phyloP scores from a whole-genome alignment of 441 rosid species.

The Brassica hybrid region DNA sequence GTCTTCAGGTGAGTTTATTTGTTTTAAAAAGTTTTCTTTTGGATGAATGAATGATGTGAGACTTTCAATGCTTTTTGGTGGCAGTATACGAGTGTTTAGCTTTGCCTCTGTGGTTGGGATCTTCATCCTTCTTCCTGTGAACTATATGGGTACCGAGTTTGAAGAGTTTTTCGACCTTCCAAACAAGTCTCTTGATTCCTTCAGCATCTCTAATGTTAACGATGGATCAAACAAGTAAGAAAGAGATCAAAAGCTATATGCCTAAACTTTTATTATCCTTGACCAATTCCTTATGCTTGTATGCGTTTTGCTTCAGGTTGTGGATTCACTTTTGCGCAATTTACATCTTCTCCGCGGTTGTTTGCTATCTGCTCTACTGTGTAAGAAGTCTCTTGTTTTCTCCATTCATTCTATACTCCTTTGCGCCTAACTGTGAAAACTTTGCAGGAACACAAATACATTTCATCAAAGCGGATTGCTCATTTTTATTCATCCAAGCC shows the following conservation, averaged over 20 bases:
- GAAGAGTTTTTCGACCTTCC: constrained; percentile 65
- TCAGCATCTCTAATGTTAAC: constrained; percentile 86
- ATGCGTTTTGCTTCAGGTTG: constrained; percentile 65
- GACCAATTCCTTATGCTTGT: constrained; percentile 7
- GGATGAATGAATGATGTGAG: constrained; percentile 37
- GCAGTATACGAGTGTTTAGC: constrained; percentile 77
- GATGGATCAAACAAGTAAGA: constrained; percentile 83
- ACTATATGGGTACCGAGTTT: constrained; percentile 76
- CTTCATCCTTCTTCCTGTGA: constrained; percentile 82
- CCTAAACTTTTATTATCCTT: not conserved
- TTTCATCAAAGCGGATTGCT: constrained; percentile 69
- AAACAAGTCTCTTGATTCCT: constrained; percentile 72
- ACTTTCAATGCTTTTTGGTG: constrained; percentile 17
- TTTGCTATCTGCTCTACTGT: constrained; percentile 86
- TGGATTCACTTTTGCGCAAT: constrained; percentile 96
- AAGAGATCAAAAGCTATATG: not conserved
- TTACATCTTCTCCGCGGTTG: constrained; percentile 81
- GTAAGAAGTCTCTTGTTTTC: constrained; percentile 55
- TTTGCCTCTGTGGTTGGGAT: constrained; percentile 73
- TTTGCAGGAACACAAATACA: constrained; percentile 77
- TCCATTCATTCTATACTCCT: constrained; percentile 12
- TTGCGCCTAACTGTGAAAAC: constrained; percentile 10
- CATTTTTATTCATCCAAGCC: constrained; percentile 77
- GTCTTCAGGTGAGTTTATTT: constrained; percentile 54
- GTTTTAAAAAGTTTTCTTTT: constrained; percentile 9